phyloP scores from a whole-genome alignment of 2,329 filamentous ascomycete genomes.

The Onygena corvina region DNA sequence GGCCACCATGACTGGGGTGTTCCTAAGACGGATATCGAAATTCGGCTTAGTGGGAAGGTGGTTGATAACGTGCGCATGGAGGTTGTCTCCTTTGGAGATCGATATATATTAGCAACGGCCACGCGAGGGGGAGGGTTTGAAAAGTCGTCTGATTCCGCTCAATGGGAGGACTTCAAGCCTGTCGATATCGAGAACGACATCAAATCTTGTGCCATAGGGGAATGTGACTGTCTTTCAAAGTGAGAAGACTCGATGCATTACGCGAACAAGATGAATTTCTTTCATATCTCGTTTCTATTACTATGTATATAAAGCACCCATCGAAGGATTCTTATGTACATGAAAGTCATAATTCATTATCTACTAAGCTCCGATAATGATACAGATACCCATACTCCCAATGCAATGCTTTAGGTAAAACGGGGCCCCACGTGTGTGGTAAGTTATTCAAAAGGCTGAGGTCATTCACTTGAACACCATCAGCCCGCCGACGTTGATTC shows the following conservation, averaged over 20 bases:
- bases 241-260: too few species aligned
- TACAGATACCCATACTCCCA: background rate
- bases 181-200: conserved; percentile 40
- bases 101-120: conserved; percentile 49
- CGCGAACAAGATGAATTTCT: too few species aligned
- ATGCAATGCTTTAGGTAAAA: conserved; percentile 1
- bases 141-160: conserved; percentile 13
- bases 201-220: conserved; percentile 29
- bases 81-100: conserved; percentile 46
- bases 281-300: too few species aligned
- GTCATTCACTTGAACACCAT: too few species aligned
- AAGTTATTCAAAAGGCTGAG: background rate
- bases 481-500: too few species aligned
- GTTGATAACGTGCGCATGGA: conserved; percentile 46
- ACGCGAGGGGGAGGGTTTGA: conserved; percentile 26
- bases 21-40: conserved; percentile 35
- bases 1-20: conserved; percentile 23
- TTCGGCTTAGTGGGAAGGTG: conserved; percentile 37
- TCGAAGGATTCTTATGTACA: background rate
- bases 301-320: too few species aligned
- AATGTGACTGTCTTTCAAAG: conserved; percentile 19
- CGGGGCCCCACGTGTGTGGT: background rate
- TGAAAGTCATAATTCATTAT: background rate
- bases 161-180: conserved; percentile 32
- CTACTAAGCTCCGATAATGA: background rate